Evolutionary conservation across 2,329 filamentous ascomycete genomes (phyloP), one percentile per base, ranked within the genome.

Genomic region (Aspergillus pseudoglaucus): DNA sequence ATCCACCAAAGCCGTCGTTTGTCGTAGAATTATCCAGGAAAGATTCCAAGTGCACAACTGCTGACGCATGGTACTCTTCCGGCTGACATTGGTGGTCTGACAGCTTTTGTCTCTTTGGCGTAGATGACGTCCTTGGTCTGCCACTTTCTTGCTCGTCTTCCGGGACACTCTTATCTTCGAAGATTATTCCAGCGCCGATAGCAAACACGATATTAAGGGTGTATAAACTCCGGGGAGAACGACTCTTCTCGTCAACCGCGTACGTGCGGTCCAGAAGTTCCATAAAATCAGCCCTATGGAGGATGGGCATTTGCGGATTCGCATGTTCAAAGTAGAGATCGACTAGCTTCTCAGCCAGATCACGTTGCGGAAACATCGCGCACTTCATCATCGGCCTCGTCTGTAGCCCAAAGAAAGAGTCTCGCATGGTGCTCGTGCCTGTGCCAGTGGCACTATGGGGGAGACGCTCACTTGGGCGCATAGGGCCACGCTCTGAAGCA

Each of bases 171-270:
- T 66, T 71, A 35, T 70, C 67, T 45, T 73, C 87, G 57, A 95
- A 83, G 55, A 96, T 95, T 58, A 96, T 95, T 15, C 90, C 91
- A 15, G 88, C 87, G 6, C 93, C 93, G 59, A 97, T 96, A 12
- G 91, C 91, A 71, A 95, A 97, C 20, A 97, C 90, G 70, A 97
- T 96, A 68, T 96, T 96, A 53, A 97, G 76, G 72, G 94, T 82
- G 69, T 96, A 97, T n/a, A 93, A 77, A 67, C 95, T 90, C 46
- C 86, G 79, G 4, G 89, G 81, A 2, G 85, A 87, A 22, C 86
- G 79, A 46, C 80, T 77, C 49, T 81, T 80, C 42, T 81, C 77
- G 17, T 85, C 81, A 0, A 81, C 79, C 4, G 80, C 76, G 66
- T 95, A 96, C 0, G 89, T 87, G 41, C 82, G 80, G 46, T 95